phyloP scores from a whole-genome alignment of 352 stramenopile genomes.

The Globisporangium takayamanum region DNA sequence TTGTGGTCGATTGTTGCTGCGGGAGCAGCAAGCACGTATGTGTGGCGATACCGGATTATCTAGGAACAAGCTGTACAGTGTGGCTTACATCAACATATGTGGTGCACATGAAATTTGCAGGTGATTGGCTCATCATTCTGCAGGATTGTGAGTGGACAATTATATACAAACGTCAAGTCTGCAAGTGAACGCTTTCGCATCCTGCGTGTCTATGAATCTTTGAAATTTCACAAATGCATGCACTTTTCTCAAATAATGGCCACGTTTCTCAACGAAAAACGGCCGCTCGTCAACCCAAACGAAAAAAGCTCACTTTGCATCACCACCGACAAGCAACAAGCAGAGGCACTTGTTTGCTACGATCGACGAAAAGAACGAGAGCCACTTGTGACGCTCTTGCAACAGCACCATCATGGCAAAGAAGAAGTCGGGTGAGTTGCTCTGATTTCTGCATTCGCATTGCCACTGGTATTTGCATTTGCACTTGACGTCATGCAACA shows the following conservation, averaged over 20 bases:
- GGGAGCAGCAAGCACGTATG: no score
- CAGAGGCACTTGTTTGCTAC: not conserved
- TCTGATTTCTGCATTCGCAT: not conserved
- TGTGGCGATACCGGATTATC: no score
- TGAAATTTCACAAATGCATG: not conserved
- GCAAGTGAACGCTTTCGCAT: not conserved
- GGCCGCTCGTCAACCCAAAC: no score
- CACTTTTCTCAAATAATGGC: not conserved
- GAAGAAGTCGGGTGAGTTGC: conserved; percentile 47
- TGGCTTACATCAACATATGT: not conserved
- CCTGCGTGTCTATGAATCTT: not conserved
- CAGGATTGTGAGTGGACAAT: not conserved
- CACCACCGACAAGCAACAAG: no score
- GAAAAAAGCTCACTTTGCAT: no score
- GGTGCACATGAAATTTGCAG: not conserved
- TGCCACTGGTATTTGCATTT: not conserved
- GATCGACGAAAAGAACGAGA: not conserved
- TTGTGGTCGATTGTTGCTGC: not conserved
- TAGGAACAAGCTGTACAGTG: no score
- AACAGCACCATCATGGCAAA: conserved; percentile 38
- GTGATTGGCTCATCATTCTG: not conserved
- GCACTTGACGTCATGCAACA: not conserved
- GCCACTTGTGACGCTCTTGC: not conserved
- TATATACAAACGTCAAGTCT: not conserved
- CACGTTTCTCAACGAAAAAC: not conserved